Conservation (phyloP, 441 rosid genomes). For the Erodium texanum region DNA sequence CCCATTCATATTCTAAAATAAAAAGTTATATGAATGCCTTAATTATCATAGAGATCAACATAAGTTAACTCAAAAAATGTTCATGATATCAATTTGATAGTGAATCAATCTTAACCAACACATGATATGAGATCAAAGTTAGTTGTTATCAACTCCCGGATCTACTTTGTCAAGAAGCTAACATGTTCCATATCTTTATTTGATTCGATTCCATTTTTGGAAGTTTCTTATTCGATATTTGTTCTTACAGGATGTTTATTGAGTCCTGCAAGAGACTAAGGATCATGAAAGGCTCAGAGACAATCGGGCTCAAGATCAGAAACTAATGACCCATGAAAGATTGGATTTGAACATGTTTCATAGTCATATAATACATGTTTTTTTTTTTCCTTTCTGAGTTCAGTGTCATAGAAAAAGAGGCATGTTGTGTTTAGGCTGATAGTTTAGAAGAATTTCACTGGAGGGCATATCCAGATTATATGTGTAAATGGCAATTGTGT, state of each 20-base stretch:
- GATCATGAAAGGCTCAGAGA: constrained; percentile 58
- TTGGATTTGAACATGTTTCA: background rate
- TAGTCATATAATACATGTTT: background rate
- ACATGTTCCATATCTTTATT: too few relatives aligned
- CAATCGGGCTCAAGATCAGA: constrained; percentile 43
- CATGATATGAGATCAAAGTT: too few relatives aligned
- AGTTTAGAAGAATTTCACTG: constrained; percentile 20
- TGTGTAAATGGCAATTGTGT: constrained; percentile 4
- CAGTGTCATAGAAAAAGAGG: background rate
- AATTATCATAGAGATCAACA: too few relatives aligned
- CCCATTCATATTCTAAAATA: too few relatives aligned
- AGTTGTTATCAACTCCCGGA: too few relatives aligned
- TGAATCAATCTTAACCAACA: too few relatives aligned
- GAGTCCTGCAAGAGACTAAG: constrained; percentile 43
- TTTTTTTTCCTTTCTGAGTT: background rate
- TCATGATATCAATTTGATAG: too few relatives aligned
- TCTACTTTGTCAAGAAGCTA: too few relatives aligned
- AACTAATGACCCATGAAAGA: constrained; percentile 12
- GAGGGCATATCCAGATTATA: background rate
- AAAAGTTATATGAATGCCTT: too few relatives aligned
- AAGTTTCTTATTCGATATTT: background rate
- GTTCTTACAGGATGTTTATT: constrained; percentile 35
- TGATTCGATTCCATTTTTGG: background rate
- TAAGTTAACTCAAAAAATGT: too few relatives aligned
- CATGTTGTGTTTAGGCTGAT: background rate